These are phyloP conservation scores for Eremochloa ophiuroides DNA, from an alignment of 176 grass and related monocot species.

Conservation along the genomic window DNA sequence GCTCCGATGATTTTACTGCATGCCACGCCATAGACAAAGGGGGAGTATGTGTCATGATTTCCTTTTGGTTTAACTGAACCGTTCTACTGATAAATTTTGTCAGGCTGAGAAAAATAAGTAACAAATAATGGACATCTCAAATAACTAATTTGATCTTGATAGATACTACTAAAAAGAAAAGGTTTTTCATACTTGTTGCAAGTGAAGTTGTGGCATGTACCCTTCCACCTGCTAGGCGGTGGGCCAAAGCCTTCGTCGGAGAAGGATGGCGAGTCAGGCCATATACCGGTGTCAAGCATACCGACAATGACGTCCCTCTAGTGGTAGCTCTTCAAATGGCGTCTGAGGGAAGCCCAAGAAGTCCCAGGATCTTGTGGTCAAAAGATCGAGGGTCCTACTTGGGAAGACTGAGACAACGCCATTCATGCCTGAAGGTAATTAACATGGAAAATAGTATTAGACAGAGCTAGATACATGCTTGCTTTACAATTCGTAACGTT, in stretches of 20 bases:
- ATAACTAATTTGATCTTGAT: no score
- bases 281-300: slow-evolving; percentile 45
- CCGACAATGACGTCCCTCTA: slow-evolving; percentile 44
- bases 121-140: no score
- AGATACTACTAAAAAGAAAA: not conserved
- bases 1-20: not conserved
- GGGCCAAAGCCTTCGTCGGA: slow-evolving; percentile 32
- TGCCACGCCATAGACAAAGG: not conserved
- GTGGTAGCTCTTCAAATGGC: not conserved
- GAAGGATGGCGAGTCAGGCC: slow-evolving; percentile 45
- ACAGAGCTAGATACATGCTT: no score
- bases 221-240: slow-evolving; percentile 40
- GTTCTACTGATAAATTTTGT: no score
- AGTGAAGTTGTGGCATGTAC: slow-evolving; percentile 28
- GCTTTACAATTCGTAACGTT: no score
- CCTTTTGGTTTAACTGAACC: no score
- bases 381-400: not conserved
- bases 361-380: slow-evolving; percentile 59
- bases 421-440: slow-evolving; percentile 17
- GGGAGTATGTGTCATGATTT: no score
- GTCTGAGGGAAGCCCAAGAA: slow-evolving; percentile 29
- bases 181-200: slow-evolving; percentile 29
- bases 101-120: no score
- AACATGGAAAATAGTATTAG: not conserved
- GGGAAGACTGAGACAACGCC: slow-evolving; percentile 38